These are phyloP conservation scores for Candida golubevii DNA, from an alignment of 805 yeast genomes.

Conservation along the genomic window DNA sequence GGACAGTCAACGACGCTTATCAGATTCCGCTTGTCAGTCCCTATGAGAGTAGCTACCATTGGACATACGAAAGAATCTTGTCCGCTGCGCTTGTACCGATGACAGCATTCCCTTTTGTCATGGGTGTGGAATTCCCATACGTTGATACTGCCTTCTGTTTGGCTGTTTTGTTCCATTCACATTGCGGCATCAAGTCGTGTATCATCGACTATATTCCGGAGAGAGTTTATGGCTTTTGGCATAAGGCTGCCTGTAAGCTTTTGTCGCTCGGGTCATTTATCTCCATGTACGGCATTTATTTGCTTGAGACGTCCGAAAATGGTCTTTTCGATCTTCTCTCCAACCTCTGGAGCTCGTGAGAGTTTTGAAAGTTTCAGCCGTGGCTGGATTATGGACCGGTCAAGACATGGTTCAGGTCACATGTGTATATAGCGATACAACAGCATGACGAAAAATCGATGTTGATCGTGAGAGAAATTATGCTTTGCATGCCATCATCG, in stretches of 20 bases:
- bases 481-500: too few relatives aligned
- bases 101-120: conserved; percentile 66
- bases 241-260: conserved; percentile 61
- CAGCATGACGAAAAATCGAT: too few relatives aligned
- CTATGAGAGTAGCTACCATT: conserved; percentile 82
- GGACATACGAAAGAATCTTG: conserved; percentile 82
- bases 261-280: conserved; percentile 69
- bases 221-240: conserved; percentile 78
- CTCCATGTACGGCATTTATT: conserved; percentile 75
- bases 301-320: conserved; percentile 71
- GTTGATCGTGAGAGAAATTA: too few relatives aligned
- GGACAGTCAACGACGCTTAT: conserved; percentile 91
- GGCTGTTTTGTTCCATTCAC: conserved; percentile 69
- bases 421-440: too few relatives aligned
- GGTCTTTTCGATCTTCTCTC: conserved; percentile 69
- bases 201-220: conserved; percentile 88
- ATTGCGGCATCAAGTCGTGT: conserved; percentile 85
- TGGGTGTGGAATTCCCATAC: conserved; percentile 67
- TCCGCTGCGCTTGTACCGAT: conserved; percentile 75
- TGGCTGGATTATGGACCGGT: too few relatives aligned
- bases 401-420: too few relatives aligned
- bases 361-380: too few relatives aligned
- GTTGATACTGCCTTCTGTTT: conserved; percentile 69
- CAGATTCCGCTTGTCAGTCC: conserved; percentile 57
- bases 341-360: conserved; percentile 51